Evolutionary conservation across 2,329 filamentous ascomycete species (phyloP), one percentile per base, ranked within the genome.

Genomic region (Dothideomycetidae sp.): DNA sequence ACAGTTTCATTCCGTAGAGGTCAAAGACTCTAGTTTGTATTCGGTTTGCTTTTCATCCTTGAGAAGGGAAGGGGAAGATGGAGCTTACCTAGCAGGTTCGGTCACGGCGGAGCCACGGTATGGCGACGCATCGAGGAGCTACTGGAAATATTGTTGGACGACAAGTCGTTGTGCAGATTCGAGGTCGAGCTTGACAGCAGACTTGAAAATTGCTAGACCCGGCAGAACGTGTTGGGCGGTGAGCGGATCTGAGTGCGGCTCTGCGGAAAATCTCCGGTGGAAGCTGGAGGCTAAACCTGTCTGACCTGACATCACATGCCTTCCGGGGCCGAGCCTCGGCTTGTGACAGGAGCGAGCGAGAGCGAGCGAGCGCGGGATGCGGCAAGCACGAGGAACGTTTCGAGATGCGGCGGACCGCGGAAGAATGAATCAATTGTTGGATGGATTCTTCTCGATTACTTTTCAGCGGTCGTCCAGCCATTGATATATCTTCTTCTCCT

Each of bases 11-110:
- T 71, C 65, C 69, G 59, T n/a, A 58, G 59, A 67, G 79, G 76
- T 92, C 83, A 90, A 90, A 92, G 83, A 92, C 83, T 92, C 83
- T 92, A 92, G 81, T 86, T 86, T 70, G 47, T 42, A 64, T 78
- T 42, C 46, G 79, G 80, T 84, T 78, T 69, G 66, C 59, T 60
- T 84, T 76, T 86, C 82, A 88, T 88, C 82, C 30, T 31, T 30
- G 38, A 37, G 18, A 84, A 28, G 14, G 18, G 14, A 34, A n/a
- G 29, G 18, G 11, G 26, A 10, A 33, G 10, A 3, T 14, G 7
- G n/a, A 33, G 36, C 38, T 40, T 32, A 40, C 38, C 33, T 14
- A 14, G 26, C 21, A 26, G 7, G 21, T n/a, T 26, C n/a, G n/a
- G n/a, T n/a, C n/a, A n/a, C n/a, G n/a, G n/a, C n/a, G n/a, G n/a